Evolutionary conservation across 805 yeast species (phyloP).

Genomic region (Starmerella sirachaensis): DNA sequence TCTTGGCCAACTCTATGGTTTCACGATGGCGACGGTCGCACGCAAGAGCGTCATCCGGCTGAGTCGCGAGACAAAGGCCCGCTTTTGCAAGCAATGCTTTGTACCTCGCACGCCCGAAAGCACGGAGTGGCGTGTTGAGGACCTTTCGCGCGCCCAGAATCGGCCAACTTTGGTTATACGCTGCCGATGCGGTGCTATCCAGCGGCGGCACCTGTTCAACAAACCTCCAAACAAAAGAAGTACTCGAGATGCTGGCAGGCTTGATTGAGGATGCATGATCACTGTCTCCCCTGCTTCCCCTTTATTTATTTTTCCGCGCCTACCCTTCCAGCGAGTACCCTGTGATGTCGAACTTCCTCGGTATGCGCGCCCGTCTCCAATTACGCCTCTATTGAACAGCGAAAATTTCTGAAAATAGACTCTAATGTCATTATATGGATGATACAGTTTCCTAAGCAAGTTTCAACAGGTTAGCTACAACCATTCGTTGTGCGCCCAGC

Average conservation of each 20-base stretch:
- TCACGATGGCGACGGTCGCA: slow-evolving; percentile 47
- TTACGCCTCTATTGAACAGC: too few relatives aligned
- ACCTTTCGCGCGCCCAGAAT: slow-evolving; percentile 30
- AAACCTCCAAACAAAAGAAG: not conserved
- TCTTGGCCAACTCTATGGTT: slow-evolving; percentile 45
- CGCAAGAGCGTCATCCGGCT: slow-evolving; percentile 56
- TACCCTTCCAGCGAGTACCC: too few relatives aligned
- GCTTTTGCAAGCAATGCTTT: slow-evolving; percentile 56
- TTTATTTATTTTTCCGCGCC: too few relatives aligned
- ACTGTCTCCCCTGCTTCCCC: too few relatives aligned
- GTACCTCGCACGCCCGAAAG: slow-evolving; percentile 40
- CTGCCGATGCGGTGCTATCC: slow-evolving; percentile 19
- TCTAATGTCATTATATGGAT: too few relatives aligned
- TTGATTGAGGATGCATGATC: not conserved
- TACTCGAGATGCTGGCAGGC: not conserved
- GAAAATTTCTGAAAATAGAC: too few relatives aligned
- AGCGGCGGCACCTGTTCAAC: slow-evolving; percentile 13
- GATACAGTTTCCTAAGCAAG: too few relatives aligned
- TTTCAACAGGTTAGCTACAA: too few relatives aligned
- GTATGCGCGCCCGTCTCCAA: too few relatives aligned
- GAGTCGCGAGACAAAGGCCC: slow-evolving; percentile 45
- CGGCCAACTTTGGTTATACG: slow-evolving; percentile 13
- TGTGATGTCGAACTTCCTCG: too few relatives aligned
- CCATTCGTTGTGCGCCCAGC: too few relatives aligned
- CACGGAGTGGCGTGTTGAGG: slow-evolving; percentile 34